Evolutionary conservation across 192 early-diverging fungal genomes (phyloP), one percentile per base, ranked within the genome.

Genomic region (Gamsiella multidivaricata): DNA sequence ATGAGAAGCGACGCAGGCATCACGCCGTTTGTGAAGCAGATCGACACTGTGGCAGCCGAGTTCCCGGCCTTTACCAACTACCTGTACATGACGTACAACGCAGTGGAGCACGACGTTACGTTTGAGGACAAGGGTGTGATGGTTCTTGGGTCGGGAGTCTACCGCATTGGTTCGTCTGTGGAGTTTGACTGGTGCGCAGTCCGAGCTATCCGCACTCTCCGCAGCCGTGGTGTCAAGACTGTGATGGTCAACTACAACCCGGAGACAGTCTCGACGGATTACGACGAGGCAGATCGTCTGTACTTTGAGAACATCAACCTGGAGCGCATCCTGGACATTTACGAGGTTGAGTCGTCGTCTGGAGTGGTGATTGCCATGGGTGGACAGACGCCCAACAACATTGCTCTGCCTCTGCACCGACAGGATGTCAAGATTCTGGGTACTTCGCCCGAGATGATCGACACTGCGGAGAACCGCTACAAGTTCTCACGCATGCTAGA

Each of bases 241-340:
- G 86, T 99, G 71, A 99, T 99, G 97, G 85, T 99, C 70, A 99
- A 99, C 89, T 99, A 98, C 85, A 99, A 99, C 81, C 97, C 97
- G 22, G 97, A 99, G 80, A 99, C 97, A 4, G 97, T 99, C n/a
- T 96, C 94, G 14, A 99, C 97, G 9, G 97, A 99, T 86, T 99
- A 95, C 61, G 97, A 99, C 73, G 97, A 99, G 86, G 93, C 93
- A 6, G 97, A 99, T 75, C 88, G 95, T 47, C 89, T 99, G 32
- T 99, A 99, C 88, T 99, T 99, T 83, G 95, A 97, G 69, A 94
- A 92, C 76, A 88, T 99, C 54, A 95, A 93, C 39, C 84, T 96
- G 60, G 97, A 99, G 82, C 89, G 95, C 61, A 91, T 98, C 37
- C 79, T 97, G 76, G 97, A 99, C 84, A 99, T 99, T 70, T 99